Percentiles rank a stretch among this genome's conserved stretches.
These are phyloP conservation scores for Fusarium hainanense DNA, from an alignment of 2,329 filamentous ascomycete species.

Conservation along the genomic window DNA sequence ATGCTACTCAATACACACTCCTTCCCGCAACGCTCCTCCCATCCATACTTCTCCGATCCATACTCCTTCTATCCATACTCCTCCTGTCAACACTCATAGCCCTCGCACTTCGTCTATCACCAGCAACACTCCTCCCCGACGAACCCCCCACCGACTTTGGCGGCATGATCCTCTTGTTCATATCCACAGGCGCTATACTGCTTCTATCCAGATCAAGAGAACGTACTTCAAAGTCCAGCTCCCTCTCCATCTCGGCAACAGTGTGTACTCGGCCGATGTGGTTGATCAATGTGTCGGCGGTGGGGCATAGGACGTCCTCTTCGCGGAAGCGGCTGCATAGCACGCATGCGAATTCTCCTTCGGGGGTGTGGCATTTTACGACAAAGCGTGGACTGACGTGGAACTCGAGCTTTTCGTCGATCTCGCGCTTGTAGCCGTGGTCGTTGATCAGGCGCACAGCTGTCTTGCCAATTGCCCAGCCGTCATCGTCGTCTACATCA, in stretches of 20 bases:
- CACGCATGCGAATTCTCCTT: conserved; percentile 41
- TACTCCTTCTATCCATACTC: conserved; percentile 20
- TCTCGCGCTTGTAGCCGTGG: conserved; percentile 30
- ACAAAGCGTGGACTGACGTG: conserved; percentile 40
- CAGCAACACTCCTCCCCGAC: background rate
- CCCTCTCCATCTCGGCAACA: conserved; percentile 37
- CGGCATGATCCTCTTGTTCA: conserved; percentile 21
- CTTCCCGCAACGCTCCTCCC: background rate
- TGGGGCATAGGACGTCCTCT: conserved; percentile 32
- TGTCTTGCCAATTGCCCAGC: conserved; percentile 40
- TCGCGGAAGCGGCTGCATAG: conserved; percentile 39
- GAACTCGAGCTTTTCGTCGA: conserved; percentile 43
- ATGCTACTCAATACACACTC: background rate
- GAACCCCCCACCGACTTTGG: conserved; percentile 3
- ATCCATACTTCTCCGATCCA: conserved; percentile 5
- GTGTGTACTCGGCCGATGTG: conserved; percentile 37
- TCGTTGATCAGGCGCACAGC: conserved; percentile 17
- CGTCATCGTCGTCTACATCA: conserved; percentile 35
- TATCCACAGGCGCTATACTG: background rate
- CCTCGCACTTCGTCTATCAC: conserved; percentile 4
- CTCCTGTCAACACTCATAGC: conserved; percentile 26
- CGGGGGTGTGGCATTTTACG: conserved; percentile 40
- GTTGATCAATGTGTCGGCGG: conserved; percentile 33
- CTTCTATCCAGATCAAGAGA: conserved; percentile 27
- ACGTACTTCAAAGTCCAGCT: conserved; percentile 34